phyloP scores from a whole-genome alignment of 371 early-diverging fungal genomes.

The Mortierella sp. region DNA sequence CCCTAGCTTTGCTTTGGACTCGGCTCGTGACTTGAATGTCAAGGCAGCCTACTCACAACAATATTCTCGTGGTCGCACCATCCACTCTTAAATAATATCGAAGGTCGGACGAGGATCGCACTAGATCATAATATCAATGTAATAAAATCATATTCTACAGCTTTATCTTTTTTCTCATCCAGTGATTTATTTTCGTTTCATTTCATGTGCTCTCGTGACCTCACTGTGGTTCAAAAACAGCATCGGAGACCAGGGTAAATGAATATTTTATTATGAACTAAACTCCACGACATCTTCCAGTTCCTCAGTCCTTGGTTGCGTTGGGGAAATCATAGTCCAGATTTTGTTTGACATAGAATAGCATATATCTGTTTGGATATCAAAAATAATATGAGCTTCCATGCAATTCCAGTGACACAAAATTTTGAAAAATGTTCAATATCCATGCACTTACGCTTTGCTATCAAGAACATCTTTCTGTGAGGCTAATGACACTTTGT shows the following conservation, averaged over 20 bases:
- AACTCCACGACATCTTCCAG: not conserved
- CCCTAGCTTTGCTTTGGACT: conserved; percentile 65
- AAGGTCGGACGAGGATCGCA: too few species aligned
- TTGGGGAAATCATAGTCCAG: conserved; percentile 68
- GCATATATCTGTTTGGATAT: conserved; percentile 80
- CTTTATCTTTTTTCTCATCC: not conserved
- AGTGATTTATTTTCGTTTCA: not conserved
- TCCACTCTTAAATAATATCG: conserved; percentile 10
- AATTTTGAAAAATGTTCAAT: not conserved
- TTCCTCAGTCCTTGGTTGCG: conserved; percentile 19
- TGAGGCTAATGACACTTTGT: conserved; percentile 77
- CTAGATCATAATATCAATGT: too few species aligned
- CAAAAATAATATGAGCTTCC: not conserved
- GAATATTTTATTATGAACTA: not conserved
- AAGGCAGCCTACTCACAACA: conserved; percentile 77
- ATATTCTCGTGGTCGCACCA: conserved; percentile 64
- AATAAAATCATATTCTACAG: too few species aligned
- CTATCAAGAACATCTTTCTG: conserved; percentile 83
- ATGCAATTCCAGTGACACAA: not conserved
- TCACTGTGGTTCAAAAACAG: too few species aligned
- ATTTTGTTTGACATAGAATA: conserved; percentile 84
- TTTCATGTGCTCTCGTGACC: too few species aligned
- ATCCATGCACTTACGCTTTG: conserved; percentile 72
- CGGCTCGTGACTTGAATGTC: conserved; percentile 74
- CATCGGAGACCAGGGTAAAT: too few species aligned